Percentiles rank a stretch among this genome's conserved stretches.
phyloP scores from a whole-genome alignment of 768 basidiomycete species.

The Podaxis sp. region DNA sequence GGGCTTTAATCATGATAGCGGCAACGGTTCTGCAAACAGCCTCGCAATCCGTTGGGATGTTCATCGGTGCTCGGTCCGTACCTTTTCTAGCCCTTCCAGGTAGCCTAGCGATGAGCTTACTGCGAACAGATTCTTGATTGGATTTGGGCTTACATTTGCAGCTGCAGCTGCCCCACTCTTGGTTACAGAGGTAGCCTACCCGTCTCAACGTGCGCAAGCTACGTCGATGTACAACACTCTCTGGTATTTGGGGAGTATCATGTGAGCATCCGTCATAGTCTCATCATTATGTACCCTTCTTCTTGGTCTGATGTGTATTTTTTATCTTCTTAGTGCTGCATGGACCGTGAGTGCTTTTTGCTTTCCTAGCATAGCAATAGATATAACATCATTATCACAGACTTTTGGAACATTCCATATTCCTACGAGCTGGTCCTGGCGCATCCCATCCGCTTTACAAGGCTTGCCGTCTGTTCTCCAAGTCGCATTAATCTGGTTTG shows the following conservation, averaged over 20 bases:
- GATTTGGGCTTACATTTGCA: constrained; percentile 63
- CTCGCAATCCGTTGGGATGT: constrained; percentile 56
- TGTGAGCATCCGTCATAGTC: constrained; percentile 33
- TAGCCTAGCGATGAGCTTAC: neutral
- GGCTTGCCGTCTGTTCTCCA: constrained; percentile 57
- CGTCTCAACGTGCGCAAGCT: constrained; percentile 64
- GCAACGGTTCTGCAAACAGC: constrained; percentile 58
- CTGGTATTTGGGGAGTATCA: constrained; percentile 58
- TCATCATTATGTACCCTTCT: neutral
- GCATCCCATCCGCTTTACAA: constrained; percentile 65
- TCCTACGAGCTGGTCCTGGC: constrained; percentile 61
- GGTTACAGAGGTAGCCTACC: constrained; percentile 72
- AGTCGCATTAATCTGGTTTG: constrained; percentile 52
- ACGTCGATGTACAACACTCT: constrained; percentile 70
- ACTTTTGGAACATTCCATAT: constrained; percentile 70
- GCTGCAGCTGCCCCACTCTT: constrained; percentile 71
- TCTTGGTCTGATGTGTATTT: neutral
- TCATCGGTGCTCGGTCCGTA: constrained; percentile 58
- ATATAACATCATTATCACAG: constrained; percentile 1
- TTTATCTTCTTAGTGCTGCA: constrained; percentile 39
- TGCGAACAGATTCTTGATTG: constrained; percentile 46
- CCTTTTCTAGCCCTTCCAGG: neutral
- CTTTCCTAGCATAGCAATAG: neutral
- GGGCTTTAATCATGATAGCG: constrained; percentile 53
- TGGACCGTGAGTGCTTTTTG: constrained; percentile 40